Evolutionary conservation across 805 yeast genomes (phyloP), one percentile per base, ranked within the genome.

Genomic region (Starmerella sirachaensis): DNA sequence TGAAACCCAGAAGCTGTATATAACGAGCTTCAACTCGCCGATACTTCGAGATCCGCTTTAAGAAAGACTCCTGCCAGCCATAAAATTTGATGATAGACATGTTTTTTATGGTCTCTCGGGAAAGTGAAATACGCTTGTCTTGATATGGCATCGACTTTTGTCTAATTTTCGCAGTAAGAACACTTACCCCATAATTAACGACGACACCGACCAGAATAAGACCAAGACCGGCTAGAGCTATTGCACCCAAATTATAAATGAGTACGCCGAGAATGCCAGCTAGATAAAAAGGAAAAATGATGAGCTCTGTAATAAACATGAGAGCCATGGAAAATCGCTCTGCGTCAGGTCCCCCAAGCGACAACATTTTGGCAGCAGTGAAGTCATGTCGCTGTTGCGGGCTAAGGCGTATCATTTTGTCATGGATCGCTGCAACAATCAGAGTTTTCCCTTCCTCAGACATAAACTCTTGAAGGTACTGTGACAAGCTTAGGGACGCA

Each of bases 41-140:
- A n/a, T 35, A 14, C 2, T 13, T 29, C 3, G 18, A 17, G 26
- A 86, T 67, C 33, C 66, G 62, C 9, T 64, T 55, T 34, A 65
- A 63, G 54, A 82, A 86, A 0, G 95, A 83, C 24, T 65, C 65
- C 60, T 86, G 95, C 95, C 95, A 85, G 1, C 93, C 81, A 56
- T 85, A 85, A 55, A 70, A 79, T 61, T 86, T 85, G 57, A 85
- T 80, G 57, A 78, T 69, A 53, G 78, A 80, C 65, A 86, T 70
- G 47, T 78, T 74, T 51, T 70, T 73, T 46, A 86, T 62, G 23
- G 83, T 70, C 56, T 85, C 96, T 47, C 80, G 78, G 57, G 83
- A 74, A 37, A 72, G 65, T 33, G 74, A 66, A 14, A 85, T 81
- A 52, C 96, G 74, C 17, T 62, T 58, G 57, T 85, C 96, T 3